Evolutionary conservation across 2,329 filamentous ascomycete species (phyloP).

Genomic region (Fusarium haematococcum): DNA sequence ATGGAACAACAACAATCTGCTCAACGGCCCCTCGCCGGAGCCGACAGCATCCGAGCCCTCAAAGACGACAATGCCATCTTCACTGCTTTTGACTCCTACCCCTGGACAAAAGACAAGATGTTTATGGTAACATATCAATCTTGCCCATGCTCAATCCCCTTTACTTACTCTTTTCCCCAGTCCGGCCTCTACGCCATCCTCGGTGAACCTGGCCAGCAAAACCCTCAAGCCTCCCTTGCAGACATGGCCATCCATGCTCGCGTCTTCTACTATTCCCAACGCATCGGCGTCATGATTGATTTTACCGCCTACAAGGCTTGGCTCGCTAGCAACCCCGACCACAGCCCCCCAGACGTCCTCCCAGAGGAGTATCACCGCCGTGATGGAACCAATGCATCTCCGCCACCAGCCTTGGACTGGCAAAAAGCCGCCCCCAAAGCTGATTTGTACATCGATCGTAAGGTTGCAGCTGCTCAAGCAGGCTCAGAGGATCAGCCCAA

Average conservation of each 20-base stretch:
- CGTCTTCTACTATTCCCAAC: constrained; percentile 72
- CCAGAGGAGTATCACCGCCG: constrained; percentile 48
- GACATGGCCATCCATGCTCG: constrained; percentile 75
- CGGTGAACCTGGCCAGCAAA: constrained; percentile 59
- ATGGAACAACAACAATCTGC: constrained; percentile 35
- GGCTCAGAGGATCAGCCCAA: constrained; percentile 64
- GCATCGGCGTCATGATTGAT: constrained; percentile 67
- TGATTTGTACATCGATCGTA: constrained; percentile 59
- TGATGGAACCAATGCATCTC: constrained; percentile 14
- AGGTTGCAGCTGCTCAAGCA: constrained; percentile 35
- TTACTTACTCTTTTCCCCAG: constrained; percentile 46
- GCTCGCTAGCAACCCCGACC: constrained; percentile 55
- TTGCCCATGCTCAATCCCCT: background rate
- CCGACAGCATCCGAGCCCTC: constrained; percentile 55
- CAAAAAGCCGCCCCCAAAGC: constrained; percentile 62
- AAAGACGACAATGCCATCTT: constrained; percentile 61
- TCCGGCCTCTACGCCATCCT: constrained; percentile 74
- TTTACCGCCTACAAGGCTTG: constrained; percentile 77
- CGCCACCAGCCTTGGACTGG: constrained; percentile 54
- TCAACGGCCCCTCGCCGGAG: constrained; percentile 43
- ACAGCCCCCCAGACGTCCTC: constrained; percentile 51
- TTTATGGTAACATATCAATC: constrained; percentile 67
- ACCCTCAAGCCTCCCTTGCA: constrained; percentile 61
- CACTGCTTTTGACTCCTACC: constrained; percentile 72
- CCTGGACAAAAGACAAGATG: constrained; percentile 74